phyloP scores from a whole-genome alignment of 192 early-diverging fungal genomes.

The Entomortierella beljakovae region DNA sequence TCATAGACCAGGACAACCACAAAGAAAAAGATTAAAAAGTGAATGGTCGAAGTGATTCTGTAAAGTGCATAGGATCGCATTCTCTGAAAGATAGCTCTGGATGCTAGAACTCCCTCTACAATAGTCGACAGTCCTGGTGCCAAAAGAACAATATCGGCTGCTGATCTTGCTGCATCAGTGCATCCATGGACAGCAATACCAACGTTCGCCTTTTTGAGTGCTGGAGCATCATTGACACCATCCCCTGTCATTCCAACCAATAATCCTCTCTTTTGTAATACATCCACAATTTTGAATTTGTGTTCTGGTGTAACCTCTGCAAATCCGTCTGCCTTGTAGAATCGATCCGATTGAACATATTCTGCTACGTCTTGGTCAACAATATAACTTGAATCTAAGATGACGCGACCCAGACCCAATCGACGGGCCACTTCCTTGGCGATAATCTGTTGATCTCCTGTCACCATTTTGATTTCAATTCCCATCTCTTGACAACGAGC shows the following conservation, averaged over 20 bases:
- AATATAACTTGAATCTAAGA: conserved; percentile 84
- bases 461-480: conserved; percentile 93
- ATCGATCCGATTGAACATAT: conserved; percentile 77
- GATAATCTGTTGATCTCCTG: conserved; percentile 92
- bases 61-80: conserved; percentile 91
- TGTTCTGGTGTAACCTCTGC: conserved; percentile 96
- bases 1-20: conserved; percentile 83
- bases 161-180: conserved; percentile 92
- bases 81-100: conserved; percentile 92
- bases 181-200: conserved; percentile 94
- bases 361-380: conserved; percentile 74
- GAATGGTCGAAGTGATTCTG: conserved; percentile 93
- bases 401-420: conserved; percentile 87
- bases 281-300: conserved; percentile 93
- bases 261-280: conserved; percentile 83
- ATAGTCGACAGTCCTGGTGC: conserved; percentile 89
- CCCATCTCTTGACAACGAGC: conserved; percentile 85
- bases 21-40: conserved; percentile 96
- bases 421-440: conserved; percentile 90
- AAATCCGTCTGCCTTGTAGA: conserved; percentile 89
- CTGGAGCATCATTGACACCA: conserved; percentile 96
- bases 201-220: conserved; percentile 94
- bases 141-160: conserved; percentile 93
- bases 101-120: conserved; percentile 86
- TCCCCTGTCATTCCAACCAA: conserved; percentile 94